Evolutionary conservation across 129 eudicot species (phyloP), one percentile per base, ranked within the genome.

Genomic region (Ambrosia artemisiifolia): DNA sequence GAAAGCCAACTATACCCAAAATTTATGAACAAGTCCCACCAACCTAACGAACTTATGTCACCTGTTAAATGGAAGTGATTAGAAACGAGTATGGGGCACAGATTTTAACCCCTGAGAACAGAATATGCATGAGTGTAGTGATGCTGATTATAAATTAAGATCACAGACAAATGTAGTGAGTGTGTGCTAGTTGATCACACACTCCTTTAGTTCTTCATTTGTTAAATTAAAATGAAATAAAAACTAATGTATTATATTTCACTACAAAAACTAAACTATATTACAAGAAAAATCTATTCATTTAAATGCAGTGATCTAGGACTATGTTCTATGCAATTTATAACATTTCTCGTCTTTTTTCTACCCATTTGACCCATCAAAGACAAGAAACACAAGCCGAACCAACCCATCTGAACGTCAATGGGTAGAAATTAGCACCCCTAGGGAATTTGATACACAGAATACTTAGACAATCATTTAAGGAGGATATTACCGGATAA

Each of bases 11-110:
- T 43, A 65, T 91, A 87, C 97, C 95, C 87, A 48, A 65, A 91
- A 80, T 87, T 87, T 75, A 90, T 90, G 80, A 87, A 83, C 68
- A 90, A 82, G 74, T 87, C 95, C 96, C 95, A 90, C 96, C 96
- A 87, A 73, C 95, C 86, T 74, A 91, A 81, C 44, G 91, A 85
- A 67, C 75, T 84, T 28, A 87, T 83, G 65, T 83, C 89, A 76
- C 95, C 91, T 90, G 83, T 75, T 61, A 69, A 17, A 56, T 46
- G 14, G 14, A 81, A 47, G 70, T 50, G 34, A 46, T 38, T 65
- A 71, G 42, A 65, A 65, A 68, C 30, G 16, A 60, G 11, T 40
- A 53, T 36, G 34, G n/a, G 12, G 60, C 32, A 30, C 24, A 32
- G 40, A 63, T 14, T 49, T 48, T 24, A 35, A 43, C 24, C 19